Percentiles rank a stretch among this genome's conserved stretches.
Conservation (phyloP, 2,329 filamentous ascomycete species). For the Sphaerulina musiva region DNA sequence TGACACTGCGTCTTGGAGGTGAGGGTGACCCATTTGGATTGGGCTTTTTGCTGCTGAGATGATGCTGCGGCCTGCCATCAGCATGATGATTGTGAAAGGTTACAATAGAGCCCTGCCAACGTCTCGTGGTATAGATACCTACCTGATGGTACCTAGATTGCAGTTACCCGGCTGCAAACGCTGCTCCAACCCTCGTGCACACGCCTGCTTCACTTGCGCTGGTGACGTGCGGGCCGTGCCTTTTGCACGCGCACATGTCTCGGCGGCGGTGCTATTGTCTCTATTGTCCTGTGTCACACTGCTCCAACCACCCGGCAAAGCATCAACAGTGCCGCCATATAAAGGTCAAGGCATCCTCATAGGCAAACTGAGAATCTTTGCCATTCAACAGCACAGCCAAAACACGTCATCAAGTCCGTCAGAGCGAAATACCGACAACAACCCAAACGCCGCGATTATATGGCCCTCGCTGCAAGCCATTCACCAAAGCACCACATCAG, state of each 20-base stretch:
- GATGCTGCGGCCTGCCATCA: neutral
- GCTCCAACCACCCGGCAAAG: neutral
- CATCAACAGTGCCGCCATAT: conserved; percentile 1
- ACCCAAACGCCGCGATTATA: neutral
- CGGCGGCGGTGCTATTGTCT: conserved; percentile 3
- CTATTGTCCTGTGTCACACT: conserved; percentile 6
- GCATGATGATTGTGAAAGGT: neutral
- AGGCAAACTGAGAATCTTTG: conserved; percentile 1
- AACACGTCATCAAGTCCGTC: neutral
- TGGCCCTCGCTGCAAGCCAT: neutral
- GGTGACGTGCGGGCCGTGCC: conserved; percentile 8
- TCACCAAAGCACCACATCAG: neutral
- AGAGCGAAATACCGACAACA: neutral
- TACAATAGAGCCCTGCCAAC: neutral
- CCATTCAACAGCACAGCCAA: neutral
- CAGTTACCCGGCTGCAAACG: conserved; percentile 5
- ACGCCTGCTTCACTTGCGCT: conserved; percentile 4
- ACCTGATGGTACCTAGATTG: neutral
- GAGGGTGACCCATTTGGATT: neutral
- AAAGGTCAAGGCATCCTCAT: conserved; percentile 1
- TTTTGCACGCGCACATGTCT: neutral
- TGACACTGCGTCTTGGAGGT: neutral
- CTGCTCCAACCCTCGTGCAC: neutral
- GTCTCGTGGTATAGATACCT: neutral
- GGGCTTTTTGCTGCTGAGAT: neutral